Base-by-base conservation (phyloP, 2,329 filamentous ascomycete genomes). In the Beauveria rudraprayagi region DNA sequence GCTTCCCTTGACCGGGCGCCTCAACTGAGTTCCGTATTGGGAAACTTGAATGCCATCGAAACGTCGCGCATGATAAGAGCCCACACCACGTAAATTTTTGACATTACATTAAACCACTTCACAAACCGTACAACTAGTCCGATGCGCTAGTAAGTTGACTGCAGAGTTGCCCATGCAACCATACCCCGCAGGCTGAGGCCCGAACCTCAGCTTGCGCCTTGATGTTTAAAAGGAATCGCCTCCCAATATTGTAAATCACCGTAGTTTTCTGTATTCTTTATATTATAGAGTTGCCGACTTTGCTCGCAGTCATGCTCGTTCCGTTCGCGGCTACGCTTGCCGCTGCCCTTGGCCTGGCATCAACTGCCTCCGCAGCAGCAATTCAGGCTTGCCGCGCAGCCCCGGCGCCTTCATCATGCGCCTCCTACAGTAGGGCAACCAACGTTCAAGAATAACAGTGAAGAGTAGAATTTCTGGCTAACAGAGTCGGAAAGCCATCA, bases 401-500 rank as follows among this genome's bases (percentile, higher is more conserved):
- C 7, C 28, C 43, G 5, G 6, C 17, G 5, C 7, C 64, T 24
- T 26, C 52, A 24, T 19, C 43, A 50, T 62, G 60, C 24, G 43
- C 60, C 8, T 53, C 53, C 7, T 62, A 62, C 43, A 62, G 60
- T 62, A 48, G 5, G 37, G 9, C 10, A 19, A 24, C 22, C 10
- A 19, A 24, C 22, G n/a, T 16, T 8, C 8, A 4, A 5, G 10
- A 37, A n/a, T 8, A 3, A 2, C 7, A 11, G 28, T 8, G 26
- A 5, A 26, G 19, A 10, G 7, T 43, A 0, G 17, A 5, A 9
- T 53, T 11, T 8, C 22, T 19, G 6, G 14, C 56, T 59, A 46
- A 59, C 34, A 17, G 6, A 14, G 3, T 8, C n/a, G 26, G 5
- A 47, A 56, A 63, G 61, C 62, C 1, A 55, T 63, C 14, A 62